phyloP scores from a whole-genome alignment of 768 basidiomycete species.

The Boletus sp. region DNA sequence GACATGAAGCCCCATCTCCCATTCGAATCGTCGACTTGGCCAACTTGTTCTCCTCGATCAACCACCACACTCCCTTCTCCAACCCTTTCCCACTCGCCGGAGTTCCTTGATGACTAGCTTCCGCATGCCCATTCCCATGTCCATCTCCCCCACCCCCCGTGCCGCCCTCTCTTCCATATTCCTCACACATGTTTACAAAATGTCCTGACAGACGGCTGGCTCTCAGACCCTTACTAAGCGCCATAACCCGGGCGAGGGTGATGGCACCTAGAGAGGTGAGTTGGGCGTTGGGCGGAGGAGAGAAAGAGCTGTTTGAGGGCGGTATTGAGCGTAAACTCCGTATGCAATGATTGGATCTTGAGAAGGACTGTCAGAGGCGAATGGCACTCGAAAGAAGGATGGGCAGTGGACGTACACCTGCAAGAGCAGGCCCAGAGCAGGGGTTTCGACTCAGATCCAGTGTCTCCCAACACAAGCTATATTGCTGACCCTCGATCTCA shows the following conservation, averaged over 20 bases:
- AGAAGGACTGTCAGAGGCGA: neutral
- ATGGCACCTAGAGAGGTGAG: slow-evolving; percentile 87
- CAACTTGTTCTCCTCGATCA: slow-evolving; percentile 84
- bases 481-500: too few relatives aligned
- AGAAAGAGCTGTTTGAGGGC: slow-evolving; percentile 92
- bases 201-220: slow-evolving; percentile 77
- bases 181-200: slow-evolving; percentile 39
- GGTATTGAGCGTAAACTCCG: slow-evolving; percentile 89
- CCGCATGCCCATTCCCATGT: neutral
- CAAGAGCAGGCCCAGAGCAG: slow-evolving; percentile 83
- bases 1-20: slow-evolving; percentile 33
- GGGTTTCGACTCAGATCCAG: slow-evolving; percentile 27
- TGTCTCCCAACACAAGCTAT: too few relatives aligned
- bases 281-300: slow-evolving; percentile 72
- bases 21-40: slow-evolving; percentile 67
- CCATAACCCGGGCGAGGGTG: slow-evolving; percentile 90
- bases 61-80: slow-evolving; percentile 74
- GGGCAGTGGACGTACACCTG: slow-evolving; percentile 64
- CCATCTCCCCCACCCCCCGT: neutral
- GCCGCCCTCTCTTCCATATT: slow-evolving; percentile 75
- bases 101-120: slow-evolving; percentile 22
- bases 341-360: slow-evolving; percentile 82
- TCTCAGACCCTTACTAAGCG: slow-evolving; percentile 83
- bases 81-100: slow-evolving; percentile 47
- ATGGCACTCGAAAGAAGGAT: neutral